Conservation (phyloP, 2,329 filamentous ascomycete genomes). For the Thelonectria discophora region DNA sequence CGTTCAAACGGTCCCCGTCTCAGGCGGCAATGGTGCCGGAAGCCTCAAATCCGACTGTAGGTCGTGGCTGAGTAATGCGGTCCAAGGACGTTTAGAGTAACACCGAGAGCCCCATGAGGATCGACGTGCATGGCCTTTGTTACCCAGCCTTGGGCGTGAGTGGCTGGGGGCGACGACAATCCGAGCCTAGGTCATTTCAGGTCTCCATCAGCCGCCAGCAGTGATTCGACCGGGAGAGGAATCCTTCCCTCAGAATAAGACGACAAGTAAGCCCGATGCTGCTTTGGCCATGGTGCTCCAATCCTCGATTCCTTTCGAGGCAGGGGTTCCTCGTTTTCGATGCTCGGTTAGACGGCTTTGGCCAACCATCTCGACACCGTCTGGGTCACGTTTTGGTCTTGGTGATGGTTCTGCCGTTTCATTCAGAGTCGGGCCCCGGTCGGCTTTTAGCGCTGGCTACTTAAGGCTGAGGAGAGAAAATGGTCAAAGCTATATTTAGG, state of each 20-base stretch:
- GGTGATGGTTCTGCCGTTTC: neutral
- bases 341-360: neutral
- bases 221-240: neutral
- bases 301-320: neutral
- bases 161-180: neutral
- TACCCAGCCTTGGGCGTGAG: neutral
- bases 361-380: neutral
- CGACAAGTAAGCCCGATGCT: conserved; percentile 1
- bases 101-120: neutral
- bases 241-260: neutral
- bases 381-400: neutral
- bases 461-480: neutral
- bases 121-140: neutral
- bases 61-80: neutral
- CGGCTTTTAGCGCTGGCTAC: neutral
- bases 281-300: neutral
- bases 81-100: neutral
- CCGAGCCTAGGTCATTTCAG: neutral
- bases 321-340: neutral
- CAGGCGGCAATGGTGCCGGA: neutral
- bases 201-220: neutral
- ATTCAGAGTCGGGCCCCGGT: neutral
- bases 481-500: conserved; percentile 6
- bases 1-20: neutral
- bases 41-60: no score